Evolutionary conservation across 768 basidiomycete genomes (phyloP), one percentile per base, ranked within the genome.

Genomic region (Tephrocybe sp.): DNA sequence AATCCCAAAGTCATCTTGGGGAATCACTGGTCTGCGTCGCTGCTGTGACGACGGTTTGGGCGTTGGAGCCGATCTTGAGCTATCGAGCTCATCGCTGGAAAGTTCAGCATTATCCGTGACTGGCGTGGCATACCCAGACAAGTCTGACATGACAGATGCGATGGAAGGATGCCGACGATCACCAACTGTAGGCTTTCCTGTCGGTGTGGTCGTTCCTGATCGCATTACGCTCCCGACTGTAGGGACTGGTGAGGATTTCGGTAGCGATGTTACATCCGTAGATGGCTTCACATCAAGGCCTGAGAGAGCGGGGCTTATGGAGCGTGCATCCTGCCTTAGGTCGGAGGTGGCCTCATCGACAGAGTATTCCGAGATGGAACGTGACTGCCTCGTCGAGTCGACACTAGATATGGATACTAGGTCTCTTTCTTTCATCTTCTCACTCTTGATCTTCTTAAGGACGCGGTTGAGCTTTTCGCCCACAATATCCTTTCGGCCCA

Each of bases 1-100:
- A 20, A 96, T 72, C 1, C 94, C 94, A 68, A 95, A 95, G 65
- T 95, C 92, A 62, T 95, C 84, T 54, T 76, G 78, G n/a, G 80
- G 80, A 42, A 87, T 67, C 38, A 80, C 64, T 31, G 76, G 72
- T 39, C 68, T 77, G 54, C 73, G 81, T 43, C 68, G 68, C 36
- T 70, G 20, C 17, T 39, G 36, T n/a, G 39, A 35, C 3, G 33
- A 11, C 3, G 71, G 63, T 50, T 71, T 76, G 11, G 69, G 64
- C 4, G 68, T 66, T 2, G 63, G 40, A 0, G 60, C 41, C 38
- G 55, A 51, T 47, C 66, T 47, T 32, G 67, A 63, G 42, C 61
- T 65, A 11, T 64, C 65, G 4, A 26, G n/a, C 36, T 39, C 52
- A 38, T 60, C 55, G 5, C 39, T 10, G 54, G 65, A 4, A 65